These are phyloP conservation scores for Aspergillus tubingensis DNA, from an alignment of 2,329 filamentous ascomycete species.

Conservation along the genomic window DNA sequence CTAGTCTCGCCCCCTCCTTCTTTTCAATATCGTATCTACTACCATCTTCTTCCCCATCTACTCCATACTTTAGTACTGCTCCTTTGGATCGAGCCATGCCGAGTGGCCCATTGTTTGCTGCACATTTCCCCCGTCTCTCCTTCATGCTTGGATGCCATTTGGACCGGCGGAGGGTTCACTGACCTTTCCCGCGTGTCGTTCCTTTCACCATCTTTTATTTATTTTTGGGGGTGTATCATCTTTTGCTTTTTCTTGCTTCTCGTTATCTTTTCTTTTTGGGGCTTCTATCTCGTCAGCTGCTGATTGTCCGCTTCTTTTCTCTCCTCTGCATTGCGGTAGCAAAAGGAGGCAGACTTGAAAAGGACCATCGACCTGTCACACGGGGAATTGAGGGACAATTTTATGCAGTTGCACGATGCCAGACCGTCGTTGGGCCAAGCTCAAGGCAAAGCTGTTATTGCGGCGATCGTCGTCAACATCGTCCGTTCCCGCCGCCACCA, in stretches of 20 bases:
- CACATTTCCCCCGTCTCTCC: slow-evolving; percentile 1
- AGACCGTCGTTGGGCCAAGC: slow-evolving; percentile 37
- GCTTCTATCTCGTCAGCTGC: neutral
- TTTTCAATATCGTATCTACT: neutral
- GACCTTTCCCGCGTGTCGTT: slow-evolving; percentile 2
- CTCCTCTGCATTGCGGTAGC: neutral
- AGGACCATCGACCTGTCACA: too few species aligned
- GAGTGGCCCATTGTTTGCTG: slow-evolving; percentile 1
- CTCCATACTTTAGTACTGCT: neutral
- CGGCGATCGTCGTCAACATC: slow-evolving; percentile 37
- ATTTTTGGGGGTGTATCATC: neutral
- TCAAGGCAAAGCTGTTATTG: slow-evolving; percentile 37
- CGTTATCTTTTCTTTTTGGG: neutral
- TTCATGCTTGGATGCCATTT: slow-evolving; percentile 14
- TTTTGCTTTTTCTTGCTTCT: slow-evolving; percentile 2
- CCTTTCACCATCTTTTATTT: neutral
- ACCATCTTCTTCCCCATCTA: neutral
- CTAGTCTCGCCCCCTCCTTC: neutral
- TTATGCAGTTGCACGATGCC: slow-evolving; percentile 27
- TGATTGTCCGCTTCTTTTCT: neutral
- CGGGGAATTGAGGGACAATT: neutral
- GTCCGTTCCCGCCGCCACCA: slow-evolving; percentile 14
- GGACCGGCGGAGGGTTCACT: slow-evolving; percentile 10
- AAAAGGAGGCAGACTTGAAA: slow-evolving; percentile 1
- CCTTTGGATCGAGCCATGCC: slow-evolving; percentile 4